phyloP scores from a whole-genome alignment of 140 eudicot species.

The Anethum foeniculum region DNA sequence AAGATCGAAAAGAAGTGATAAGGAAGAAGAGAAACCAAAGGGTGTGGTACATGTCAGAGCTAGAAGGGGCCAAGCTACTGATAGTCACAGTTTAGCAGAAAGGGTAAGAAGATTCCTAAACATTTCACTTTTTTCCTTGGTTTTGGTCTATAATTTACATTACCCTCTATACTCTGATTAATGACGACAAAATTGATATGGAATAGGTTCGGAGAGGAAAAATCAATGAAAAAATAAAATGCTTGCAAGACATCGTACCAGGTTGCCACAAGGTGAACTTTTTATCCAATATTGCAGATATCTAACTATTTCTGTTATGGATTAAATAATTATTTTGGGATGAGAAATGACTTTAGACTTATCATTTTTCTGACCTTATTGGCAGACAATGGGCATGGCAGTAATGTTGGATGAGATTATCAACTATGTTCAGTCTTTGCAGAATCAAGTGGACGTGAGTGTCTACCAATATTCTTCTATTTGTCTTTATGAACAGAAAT shows the following conservation, averaged over 20 bases:
- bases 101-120: conserved; percentile 40
- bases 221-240: conserved; percentile 73
- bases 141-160: background rate
- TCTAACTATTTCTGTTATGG: background rate
- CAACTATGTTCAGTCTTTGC: conserved; percentile 86
- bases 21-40: conserved; percentile 41
- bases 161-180: background rate
- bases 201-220: conserved; percentile 78
- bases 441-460: conserved; percentile 86
- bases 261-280: conserved; percentile 79
- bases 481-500: background rate
- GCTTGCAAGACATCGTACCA: conserved; percentile 92
- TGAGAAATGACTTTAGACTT: background rate
- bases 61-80: conserved; percentile 95
- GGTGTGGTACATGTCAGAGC: conserved; percentile 95
- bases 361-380: background rate
- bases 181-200: background rate
- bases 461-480: background rate
- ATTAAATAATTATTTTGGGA: background rate
- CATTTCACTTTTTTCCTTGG: background rate
- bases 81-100: conserved; percentile 96
- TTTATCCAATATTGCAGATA: background rate
- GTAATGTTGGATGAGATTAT: conserved; percentile 94
- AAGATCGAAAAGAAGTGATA: conserved; percentile 31
- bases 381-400: conserved; percentile 97